Percentiles rank a stretch among this genome's conserved stretches.
These are phyloP conservation scores for Ogataea polymorpha DNA, from an alignment of 805 yeast genomes.

Conservation along the genomic window DNA sequence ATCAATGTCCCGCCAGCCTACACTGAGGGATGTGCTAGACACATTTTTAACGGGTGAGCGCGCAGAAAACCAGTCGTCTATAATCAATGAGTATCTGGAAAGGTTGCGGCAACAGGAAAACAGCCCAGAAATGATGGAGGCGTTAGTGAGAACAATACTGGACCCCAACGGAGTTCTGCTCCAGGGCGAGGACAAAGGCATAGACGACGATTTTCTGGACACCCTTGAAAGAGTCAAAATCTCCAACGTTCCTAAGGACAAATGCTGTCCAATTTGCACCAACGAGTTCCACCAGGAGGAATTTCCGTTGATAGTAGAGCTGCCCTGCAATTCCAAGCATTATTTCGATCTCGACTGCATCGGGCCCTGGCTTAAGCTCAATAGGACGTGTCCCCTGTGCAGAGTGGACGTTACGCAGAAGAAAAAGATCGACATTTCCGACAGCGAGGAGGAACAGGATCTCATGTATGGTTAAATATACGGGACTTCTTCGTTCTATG, in stretches of 20 bases:
- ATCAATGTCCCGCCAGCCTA: conserved; percentile 8
- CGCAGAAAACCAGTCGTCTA: not conserved
- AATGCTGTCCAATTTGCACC: conserved; percentile 85
- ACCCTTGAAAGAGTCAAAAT: conserved; percentile 64
- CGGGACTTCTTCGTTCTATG: conserved; percentile 2
- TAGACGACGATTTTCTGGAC: conserved; percentile 69
- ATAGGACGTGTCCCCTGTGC: conserved; percentile 83
- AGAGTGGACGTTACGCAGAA: conserved; percentile 60
- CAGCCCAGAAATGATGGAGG: conserved; percentile 9
- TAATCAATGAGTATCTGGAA: conserved; percentile 10
- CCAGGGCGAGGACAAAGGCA: conserved; percentile 39
- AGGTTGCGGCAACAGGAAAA: conserved; percentile 6
- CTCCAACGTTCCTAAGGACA: conserved; percentile 41
- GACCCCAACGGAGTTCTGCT: conserved; percentile 10
- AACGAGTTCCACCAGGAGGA: conserved; percentile 65
- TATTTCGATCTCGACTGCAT: conserved; percentile 87
- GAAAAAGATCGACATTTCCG: conserved; percentile 36
- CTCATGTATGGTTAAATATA: conserved; percentile 67
- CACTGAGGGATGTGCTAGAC: conserved; percentile 6
- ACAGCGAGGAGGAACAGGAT: conserved; percentile 59
- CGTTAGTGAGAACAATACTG: conserved; percentile 10
- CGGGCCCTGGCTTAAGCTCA: conserved; percentile 79
- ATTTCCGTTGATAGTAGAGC: conserved; percentile 73
- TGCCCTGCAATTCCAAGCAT: conserved; percentile 69
- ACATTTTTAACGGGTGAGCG: conserved; percentile 5